phyloP scores from a whole-genome alignment of 2,329 filamentous ascomycete species.

The Knoxdaviesia proteae region DNA sequence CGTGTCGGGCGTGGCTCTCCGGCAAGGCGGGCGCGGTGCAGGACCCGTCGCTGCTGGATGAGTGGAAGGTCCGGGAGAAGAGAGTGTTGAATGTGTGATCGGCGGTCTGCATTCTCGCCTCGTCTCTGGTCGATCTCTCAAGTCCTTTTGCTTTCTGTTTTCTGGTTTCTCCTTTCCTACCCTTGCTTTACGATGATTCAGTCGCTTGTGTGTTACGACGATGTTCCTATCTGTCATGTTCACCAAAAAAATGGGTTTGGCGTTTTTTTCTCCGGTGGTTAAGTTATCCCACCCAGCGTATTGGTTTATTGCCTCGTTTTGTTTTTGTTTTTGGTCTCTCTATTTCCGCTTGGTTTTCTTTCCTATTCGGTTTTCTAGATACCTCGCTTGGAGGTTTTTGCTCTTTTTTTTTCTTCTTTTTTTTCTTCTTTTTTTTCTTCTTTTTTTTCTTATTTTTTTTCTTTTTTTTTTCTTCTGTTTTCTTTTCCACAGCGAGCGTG shows the following conservation, averaged over 20 bases:
- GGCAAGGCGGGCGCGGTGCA: constrained; percentile 17
- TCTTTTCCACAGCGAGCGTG: neutral
- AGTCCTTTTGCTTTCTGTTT: constrained; percentile 1
- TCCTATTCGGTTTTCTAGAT: no score
- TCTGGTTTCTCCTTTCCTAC: neutral
- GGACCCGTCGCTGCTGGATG: constrained; percentile 16
- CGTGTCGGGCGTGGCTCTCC: constrained; percentile 23
- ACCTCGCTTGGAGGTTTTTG: no score
- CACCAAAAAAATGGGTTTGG: no score
- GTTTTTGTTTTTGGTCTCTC: no score
- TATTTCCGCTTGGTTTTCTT: no score
- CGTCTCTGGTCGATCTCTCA: neutral
- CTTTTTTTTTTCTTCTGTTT: neutral
- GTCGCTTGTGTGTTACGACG: no score
- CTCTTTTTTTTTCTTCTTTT: neutral
- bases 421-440: neutral
- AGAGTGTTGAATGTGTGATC: no score
- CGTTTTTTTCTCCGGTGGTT: no score
- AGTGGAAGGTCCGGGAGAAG: constrained; percentile 13
- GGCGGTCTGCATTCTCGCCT: no score
- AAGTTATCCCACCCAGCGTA: no score
- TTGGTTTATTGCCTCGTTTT: no score
- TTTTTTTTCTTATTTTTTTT: neutral
- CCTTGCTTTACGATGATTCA: neutral
- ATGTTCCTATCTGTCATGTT: no score